A percentile compares a stretch with the other conserved stretches of the same genome.
Conservation (phyloP, 2,329 filamentous ascomycete species). For the Exophiala spinifera region DNA sequence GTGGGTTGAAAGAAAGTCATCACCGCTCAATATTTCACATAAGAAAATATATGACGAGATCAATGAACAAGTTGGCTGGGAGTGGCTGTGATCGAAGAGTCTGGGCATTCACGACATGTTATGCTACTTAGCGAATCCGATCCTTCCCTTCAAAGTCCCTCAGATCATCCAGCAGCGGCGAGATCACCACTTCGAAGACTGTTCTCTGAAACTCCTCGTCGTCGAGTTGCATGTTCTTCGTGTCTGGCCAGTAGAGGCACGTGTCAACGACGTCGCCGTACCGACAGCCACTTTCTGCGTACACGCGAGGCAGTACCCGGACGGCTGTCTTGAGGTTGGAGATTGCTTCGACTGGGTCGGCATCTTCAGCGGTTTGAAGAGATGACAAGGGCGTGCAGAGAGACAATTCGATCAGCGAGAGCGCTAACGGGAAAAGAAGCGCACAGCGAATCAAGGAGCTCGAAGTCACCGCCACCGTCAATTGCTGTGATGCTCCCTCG, state of each 20-base stretch:
- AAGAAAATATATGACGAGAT: neutral
- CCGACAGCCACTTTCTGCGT: slow-evolving; percentile 20
- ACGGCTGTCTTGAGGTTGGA: slow-evolving; percentile 26
- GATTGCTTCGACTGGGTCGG: slow-evolving; percentile 12
- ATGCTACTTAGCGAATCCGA: neutral
- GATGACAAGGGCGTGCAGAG: slow-evolving; percentile 20
- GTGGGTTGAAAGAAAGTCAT: neutral
- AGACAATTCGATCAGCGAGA: slow-evolving; percentile 24
- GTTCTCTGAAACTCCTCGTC: slow-evolving; percentile 16
- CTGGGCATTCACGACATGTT: neutral
- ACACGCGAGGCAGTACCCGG: slow-evolving; percentile 13
- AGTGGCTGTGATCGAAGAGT: neutral
- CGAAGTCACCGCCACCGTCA: neutral
- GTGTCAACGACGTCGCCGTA: slow-evolving; percentile 22
- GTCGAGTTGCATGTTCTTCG: slow-evolving; percentile 13
- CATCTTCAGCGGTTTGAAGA: slow-evolving; percentile 19
- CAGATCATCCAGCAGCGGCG: slow-evolving; percentile 13
- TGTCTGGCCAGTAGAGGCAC: slow-evolving; percentile 20
- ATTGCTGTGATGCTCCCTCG: neutral
- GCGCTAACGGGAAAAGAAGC: slow-evolving; percentile 22
- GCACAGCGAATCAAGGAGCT: slow-evolving; percentile 14
- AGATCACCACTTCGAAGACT: slow-evolving; percentile 19
- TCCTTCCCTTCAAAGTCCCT: slow-evolving; percentile 14
- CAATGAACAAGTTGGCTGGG: no score
- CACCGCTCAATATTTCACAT: no score